Evolutionary conservation across 2,329 filamentous ascomycete species (phyloP).

Genomic region (Colletotrichum orchidophilum): DNA sequence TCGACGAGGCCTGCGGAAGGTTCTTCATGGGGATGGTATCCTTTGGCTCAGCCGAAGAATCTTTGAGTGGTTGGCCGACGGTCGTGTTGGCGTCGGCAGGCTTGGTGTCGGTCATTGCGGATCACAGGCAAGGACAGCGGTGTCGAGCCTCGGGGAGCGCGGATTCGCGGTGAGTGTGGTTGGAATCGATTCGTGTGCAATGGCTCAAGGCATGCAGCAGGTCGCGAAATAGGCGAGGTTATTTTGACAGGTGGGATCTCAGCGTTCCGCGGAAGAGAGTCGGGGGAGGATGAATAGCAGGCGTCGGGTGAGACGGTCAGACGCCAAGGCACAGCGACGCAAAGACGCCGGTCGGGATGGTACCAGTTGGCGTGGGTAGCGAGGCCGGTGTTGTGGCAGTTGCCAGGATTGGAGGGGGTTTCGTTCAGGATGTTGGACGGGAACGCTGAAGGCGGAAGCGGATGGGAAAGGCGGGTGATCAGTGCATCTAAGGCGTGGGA

Average conservation of each 20-base stretch:
- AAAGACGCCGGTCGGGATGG: constrained; percentile 19
- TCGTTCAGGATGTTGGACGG: neutral
- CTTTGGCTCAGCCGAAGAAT: constrained; percentile 44
- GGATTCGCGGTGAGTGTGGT: constrained; percentile 37
- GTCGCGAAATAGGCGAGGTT: neutral
- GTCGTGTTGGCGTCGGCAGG: constrained; percentile 44
- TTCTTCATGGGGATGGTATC: constrained; percentile 50
- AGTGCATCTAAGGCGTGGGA: constrained; percentile 12
- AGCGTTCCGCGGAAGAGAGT: neutral
- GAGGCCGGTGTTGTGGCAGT: constrained; percentile 24
- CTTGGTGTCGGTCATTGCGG: constrained; percentile 33
- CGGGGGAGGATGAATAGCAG: neutral
- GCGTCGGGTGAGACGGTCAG: constrained; percentile 27
- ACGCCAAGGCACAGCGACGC: constrained; percentile 13
- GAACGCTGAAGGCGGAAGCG: neutral
- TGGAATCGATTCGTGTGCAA: constrained; percentile 5
- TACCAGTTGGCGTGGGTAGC: constrained; percentile 28
- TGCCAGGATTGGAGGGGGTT: constrained; percentile 28
- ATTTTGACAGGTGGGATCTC: neutral
- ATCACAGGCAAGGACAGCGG: constrained; percentile 37
- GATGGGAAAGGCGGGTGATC: constrained; percentile 20
- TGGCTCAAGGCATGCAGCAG: constrained; percentile 28
- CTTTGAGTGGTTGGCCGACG: constrained; percentile 39
- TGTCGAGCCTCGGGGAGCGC: constrained; percentile 32
- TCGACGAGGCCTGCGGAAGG: constrained; percentile 39